Base-by-base conservation (phyloP, 768 basidiomycete species). In the Pilatotrama ljubarskyi region DNA sequence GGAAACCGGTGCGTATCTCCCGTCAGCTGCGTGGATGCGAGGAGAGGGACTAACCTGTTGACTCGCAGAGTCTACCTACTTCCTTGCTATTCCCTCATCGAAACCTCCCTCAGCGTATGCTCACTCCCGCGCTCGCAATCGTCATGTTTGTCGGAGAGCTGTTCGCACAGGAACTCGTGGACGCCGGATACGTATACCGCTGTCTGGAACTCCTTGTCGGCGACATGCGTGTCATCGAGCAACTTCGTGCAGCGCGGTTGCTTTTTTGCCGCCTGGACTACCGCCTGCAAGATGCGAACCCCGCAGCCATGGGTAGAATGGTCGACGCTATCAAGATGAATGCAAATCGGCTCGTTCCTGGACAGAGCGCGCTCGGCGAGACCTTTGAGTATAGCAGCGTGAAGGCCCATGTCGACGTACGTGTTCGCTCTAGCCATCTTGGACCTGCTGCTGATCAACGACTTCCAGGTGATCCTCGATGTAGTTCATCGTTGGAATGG, bases 211-310 rank as follows among this genome's bases (percentile, higher is more conserved):
- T 58, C 38, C 55, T 64, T 2, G 54, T 59, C 38, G 17, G 17
- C 13, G 26, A 56, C 11, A 58, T 54, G 59, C 7, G 13, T 7
- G 38, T 56, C 8, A 60, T 67, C 17, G 66, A 67, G 56, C 58
- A 67, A 26, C 47, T 67, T 7, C 55, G 61, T 20, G 66, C 58
- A 1, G 52, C 54, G 5, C 55, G 59, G 6, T 44, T 51, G 29
- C 59, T 67, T 17, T 7, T 64, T 3, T 51, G 51, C 10, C 61
- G 59, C 32, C 38, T 57, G 1, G 53, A 56, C 43, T 46, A 26
- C 15, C 22, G 25, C 9, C 41, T 61, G 10, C 48, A 18, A 10
- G 43, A 38, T 7, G 46, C 29, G 1, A 43, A 44, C 8, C 37
- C 55, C 6, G n/a, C 20, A 7, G n/a, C 55, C 1, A 53, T 56